Conservation (phyloP, 371 early-diverging fungal genomes). For the Mortierella sp. region DNA sequence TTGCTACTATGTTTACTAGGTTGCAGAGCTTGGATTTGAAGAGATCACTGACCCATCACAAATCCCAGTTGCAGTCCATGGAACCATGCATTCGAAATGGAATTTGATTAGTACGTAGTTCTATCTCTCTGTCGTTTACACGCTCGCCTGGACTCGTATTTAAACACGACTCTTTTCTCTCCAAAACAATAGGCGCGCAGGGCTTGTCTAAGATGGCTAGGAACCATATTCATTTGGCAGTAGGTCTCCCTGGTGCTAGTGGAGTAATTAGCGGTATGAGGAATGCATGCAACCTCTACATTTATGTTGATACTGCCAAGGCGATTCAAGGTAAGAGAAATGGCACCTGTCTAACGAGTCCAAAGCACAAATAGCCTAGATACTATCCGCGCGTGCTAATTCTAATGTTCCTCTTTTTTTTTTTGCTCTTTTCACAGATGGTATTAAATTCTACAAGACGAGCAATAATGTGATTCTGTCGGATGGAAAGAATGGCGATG, state of each 20-base stretch:
- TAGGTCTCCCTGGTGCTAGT: conserved; percentile 74
- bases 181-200: conserved; percentile 19
- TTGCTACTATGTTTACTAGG: conserved; percentile 8
- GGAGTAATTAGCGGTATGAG: conserved; percentile 88
- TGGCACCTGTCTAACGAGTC: neutral
- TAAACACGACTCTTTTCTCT: too few relatives aligned
- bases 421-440: conserved; percentile 61
- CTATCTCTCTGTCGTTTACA: neutral
- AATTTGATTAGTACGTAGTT: conserved; percentile 63
- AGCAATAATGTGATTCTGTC: conserved; percentile 86
- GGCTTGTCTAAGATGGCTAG: conserved; percentile 86
- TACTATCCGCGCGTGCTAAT: neutral
- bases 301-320: conserved; percentile 77
- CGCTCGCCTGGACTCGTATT: neutral
- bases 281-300: conserved; percentile 70
- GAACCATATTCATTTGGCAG: conserved; percentile 91
- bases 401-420: neutral
- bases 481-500: conserved; percentile 76
- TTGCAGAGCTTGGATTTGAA: conserved; percentile 67
- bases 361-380: too few relatives aligned
- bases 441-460: conserved; percentile 80
- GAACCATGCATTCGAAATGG: conserved; percentile 76
- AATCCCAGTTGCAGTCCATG: conserved; percentile 81
- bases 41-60: conserved; percentile 62
- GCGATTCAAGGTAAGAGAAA: conserved; percentile 73